Conservation (phyloP, 2,329 filamentous ascomycete genomes). For the Arthrobotrys sinensis region DNA sequence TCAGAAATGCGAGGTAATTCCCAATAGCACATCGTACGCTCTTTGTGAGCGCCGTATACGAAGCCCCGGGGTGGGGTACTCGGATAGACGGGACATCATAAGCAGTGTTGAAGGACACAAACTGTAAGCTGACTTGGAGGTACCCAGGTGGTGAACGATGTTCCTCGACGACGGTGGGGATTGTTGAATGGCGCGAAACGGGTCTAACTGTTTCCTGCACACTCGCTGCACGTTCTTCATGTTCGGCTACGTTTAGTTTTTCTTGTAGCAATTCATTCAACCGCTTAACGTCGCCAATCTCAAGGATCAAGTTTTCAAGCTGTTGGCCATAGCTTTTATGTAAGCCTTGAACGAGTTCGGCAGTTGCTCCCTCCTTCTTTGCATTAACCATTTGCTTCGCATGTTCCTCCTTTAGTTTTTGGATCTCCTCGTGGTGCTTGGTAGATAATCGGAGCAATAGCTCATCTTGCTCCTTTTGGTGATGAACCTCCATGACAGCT, state of each 20-base stretch:
- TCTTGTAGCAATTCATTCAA: constrained; percentile 54
- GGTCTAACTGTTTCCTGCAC: constrained; percentile 57
- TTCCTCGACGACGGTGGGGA: constrained; percentile 56
- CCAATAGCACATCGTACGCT: constrained; percentile 58
- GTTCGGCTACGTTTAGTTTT: constrained; percentile 32
- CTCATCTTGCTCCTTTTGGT: constrained; percentile 57
- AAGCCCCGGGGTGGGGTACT: constrained; percentile 52
- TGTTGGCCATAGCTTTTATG: constrained; percentile 59
- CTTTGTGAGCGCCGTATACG: constrained; percentile 53
- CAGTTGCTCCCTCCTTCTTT: constrained; percentile 55
- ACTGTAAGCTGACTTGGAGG: constrained; percentile 56
- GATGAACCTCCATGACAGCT: constrained; percentile 45
- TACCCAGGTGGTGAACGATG: constrained; percentile 54
- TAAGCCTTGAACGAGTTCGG: constrained; percentile 55
- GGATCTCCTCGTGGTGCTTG: constrained; percentile 56
- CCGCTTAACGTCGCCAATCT: constrained; percentile 52
- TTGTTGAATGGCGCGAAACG: constrained; percentile 54
- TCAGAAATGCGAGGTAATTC: constrained; percentile 55
- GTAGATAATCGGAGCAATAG: constrained; percentile 47
- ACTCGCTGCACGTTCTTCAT: constrained; percentile 49
- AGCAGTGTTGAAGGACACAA: constrained; percentile 47
- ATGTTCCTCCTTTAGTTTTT: constrained; percentile 50
- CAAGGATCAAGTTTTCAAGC: constrained; percentile 56
- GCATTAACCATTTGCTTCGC: constrained; percentile 53
- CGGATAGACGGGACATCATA: constrained; percentile 58